Conservation (phyloP, 176 grass and related monocot species). For the Oryza glumipatula region DNA sequence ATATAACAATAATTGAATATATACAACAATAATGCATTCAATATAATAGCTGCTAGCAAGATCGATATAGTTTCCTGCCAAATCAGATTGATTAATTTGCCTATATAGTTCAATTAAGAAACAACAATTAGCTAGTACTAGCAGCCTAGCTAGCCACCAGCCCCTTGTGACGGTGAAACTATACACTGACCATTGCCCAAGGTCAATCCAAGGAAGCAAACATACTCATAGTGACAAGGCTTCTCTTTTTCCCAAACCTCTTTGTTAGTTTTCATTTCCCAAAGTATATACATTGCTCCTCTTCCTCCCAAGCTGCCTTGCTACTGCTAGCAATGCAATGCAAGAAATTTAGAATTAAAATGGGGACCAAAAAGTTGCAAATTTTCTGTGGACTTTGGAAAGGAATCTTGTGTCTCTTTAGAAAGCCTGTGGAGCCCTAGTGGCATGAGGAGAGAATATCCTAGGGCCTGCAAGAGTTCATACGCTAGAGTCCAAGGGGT, state of each 20-base stretch:
- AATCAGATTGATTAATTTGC: background rate
- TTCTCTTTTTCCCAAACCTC: slow-evolving; percentile 72
- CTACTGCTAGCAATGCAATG: background rate
- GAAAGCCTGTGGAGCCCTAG: slow-evolving; percentile 62
- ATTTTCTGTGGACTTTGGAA: slow-evolving; percentile 55
- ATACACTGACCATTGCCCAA: slow-evolving; percentile 26
- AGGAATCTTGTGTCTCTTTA: slow-evolving; percentile 63
- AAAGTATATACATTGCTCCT: background rate
- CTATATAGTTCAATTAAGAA: background rate
- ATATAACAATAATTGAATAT: background rate
- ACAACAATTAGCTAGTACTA: background rate
- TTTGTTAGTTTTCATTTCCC: slow-evolving; percentile 36
- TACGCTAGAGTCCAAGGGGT: slow-evolving; percentile 78
- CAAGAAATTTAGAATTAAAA: no score
- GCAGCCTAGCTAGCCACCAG: no score
- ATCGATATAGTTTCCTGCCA: background rate
- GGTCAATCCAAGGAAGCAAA: slow-evolving; percentile 83
- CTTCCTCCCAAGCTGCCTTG: background rate
- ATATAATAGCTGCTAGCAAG: background rate
- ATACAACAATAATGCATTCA: background rate
- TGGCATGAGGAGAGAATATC: slow-evolving; percentile 74
- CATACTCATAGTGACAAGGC: slow-evolving; percentile 88
- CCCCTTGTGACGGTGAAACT: background rate
- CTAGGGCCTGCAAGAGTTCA: slow-evolving; percentile 71
- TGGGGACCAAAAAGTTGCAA: slow-evolving; percentile 1